These are phyloP conservation scores for Teunomyces panamensis DNA, from an alignment of 805 yeast species.

Conservation along the genomic window DNA sequence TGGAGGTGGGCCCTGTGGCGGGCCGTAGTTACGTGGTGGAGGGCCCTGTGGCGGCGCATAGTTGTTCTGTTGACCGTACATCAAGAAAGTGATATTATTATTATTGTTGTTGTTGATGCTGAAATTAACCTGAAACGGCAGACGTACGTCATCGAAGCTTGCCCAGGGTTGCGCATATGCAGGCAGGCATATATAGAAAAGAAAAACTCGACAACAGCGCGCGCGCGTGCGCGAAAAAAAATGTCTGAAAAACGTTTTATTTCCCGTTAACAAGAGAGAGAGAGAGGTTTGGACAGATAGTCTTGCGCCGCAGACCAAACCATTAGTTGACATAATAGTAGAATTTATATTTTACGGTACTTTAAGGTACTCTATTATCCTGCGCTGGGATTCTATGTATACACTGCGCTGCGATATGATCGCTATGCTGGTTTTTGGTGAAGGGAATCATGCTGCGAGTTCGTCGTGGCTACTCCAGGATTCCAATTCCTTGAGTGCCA, in stretches of 20 bases:
- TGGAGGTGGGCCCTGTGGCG: conserved; percentile 13
- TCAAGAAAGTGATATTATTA: conserved; percentile 1
- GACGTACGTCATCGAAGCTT: not conserved
- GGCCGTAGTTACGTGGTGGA: conserved; percentile 17
- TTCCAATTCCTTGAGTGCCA: conserved; percentile 58
- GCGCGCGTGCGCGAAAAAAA: too few relatives aligned
- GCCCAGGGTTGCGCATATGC: too few relatives aligned
- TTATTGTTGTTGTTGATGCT: too few relatives aligned
- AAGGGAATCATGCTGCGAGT: not conserved
- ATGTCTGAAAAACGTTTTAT: too few relatives aligned
- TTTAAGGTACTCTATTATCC: not conserved
- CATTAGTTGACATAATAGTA: too few relatives aligned
- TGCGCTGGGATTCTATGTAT: not conserved
- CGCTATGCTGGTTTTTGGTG: not conserved
- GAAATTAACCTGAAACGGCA: not conserved
- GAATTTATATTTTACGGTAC: not conserved
- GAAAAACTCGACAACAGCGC: too few relatives aligned
- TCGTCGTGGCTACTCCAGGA: not conserved
- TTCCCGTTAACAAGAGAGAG: too few relatives aligned
- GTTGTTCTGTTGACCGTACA: conserved; percentile 23
- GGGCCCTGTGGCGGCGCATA: conserved; percentile 20
- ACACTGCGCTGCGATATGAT: not conserved
- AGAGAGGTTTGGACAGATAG: too few relatives aligned
- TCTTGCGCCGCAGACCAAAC: too few relatives aligned
- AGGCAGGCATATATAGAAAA: too few relatives aligned